Evolutionary conservation across 305 asterid genomes (phyloP).

Genomic region (Solanum chacoense): DNA sequence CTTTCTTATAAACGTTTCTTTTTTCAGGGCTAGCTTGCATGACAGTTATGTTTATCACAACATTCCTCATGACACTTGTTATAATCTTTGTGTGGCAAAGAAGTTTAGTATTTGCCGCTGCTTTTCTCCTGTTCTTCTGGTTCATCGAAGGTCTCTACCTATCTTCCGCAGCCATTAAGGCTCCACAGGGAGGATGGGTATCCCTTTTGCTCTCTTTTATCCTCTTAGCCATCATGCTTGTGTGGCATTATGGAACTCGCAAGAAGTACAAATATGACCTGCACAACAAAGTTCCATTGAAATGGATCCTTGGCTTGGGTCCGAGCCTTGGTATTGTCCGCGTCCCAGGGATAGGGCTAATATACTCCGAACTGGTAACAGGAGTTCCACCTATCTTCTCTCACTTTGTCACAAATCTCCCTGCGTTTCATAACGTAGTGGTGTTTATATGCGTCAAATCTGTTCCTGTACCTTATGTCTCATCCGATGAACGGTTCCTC

Average conservation of each 20-base stretch:
- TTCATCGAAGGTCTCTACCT: slow-evolving; percentile 56
- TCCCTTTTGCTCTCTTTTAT: slow-evolving; percentile 59
- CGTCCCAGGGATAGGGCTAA: slow-evolving; percentile 93
- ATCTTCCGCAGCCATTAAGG: slow-evolving; percentile 48
- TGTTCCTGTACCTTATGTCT: slow-evolving; percentile 72
- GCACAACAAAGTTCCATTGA: slow-evolving; percentile 85
- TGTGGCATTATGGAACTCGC: slow-evolving; percentile 93
- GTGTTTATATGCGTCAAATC: slow-evolving; percentile 85
- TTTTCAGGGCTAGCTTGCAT: slow-evolving; percentile 88
- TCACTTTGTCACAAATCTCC: slow-evolving; percentile 87
- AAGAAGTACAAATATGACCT: slow-evolving; percentile 82
- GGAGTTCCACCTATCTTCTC: slow-evolving; percentile 98
- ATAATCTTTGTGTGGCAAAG: slow-evolving; percentile 85
- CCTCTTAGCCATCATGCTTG: slow-evolving; percentile 68
- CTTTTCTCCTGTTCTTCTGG: slow-evolving; percentile 71
- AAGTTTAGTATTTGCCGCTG: slow-evolving; percentile 35
- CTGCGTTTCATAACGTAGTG: slow-evolving; percentile 83
- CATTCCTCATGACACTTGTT: slow-evolving; percentile 85
- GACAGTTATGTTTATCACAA: slow-evolving; percentile 92
- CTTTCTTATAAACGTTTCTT: background rate
- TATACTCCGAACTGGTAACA: slow-evolving; percentile 85
- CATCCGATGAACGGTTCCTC: slow-evolving; percentile 84
- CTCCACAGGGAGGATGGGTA: slow-evolving; percentile 98
- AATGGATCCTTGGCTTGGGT: slow-evolving; percentile 90
- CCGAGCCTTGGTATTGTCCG: slow-evolving; percentile 95